phyloP scores from a whole-genome alignment of 2,329 filamentous ascomycete species.

The Penicillium sp. region DNA sequence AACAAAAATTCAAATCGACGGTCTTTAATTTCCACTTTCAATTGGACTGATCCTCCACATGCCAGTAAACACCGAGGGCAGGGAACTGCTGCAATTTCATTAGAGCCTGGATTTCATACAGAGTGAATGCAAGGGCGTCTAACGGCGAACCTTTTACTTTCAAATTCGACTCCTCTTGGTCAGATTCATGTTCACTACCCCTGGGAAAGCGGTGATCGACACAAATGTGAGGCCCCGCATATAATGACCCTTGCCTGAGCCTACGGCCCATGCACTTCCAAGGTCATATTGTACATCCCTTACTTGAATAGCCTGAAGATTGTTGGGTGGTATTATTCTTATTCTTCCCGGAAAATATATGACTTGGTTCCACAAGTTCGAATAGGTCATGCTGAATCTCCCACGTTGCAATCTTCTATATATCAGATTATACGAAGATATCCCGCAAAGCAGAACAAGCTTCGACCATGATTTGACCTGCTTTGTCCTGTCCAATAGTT shows the following conservation, averaged over 20 bases:
- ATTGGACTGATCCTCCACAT: background rate
- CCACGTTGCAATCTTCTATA: background rate
- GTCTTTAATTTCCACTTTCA: background rate
- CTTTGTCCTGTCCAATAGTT: background rate
- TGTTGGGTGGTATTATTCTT: background rate
- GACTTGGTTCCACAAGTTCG: background rate
- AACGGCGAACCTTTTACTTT: background rate
- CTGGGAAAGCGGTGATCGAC: background rate
- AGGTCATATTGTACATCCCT: background rate
- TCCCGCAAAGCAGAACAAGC: background rate
- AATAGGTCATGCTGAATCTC: background rate
- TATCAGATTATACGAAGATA: background rate
- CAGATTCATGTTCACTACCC: background rate
- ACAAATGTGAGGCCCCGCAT: background rate
- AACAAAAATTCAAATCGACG: background rate
- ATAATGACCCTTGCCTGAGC: conserved; percentile 6
- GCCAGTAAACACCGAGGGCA: background rate
- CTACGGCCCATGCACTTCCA: background rate
- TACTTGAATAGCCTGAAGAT: background rate
- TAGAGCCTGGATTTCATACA: background rate
- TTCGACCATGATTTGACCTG: background rate
- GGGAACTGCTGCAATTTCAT: background rate
- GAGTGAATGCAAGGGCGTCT: background rate
- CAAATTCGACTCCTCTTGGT: background rate
- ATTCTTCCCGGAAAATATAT: background rate